Base-by-base conservation (phyloP, 148 eudicot genomes). In the Cornus florida region DNA sequence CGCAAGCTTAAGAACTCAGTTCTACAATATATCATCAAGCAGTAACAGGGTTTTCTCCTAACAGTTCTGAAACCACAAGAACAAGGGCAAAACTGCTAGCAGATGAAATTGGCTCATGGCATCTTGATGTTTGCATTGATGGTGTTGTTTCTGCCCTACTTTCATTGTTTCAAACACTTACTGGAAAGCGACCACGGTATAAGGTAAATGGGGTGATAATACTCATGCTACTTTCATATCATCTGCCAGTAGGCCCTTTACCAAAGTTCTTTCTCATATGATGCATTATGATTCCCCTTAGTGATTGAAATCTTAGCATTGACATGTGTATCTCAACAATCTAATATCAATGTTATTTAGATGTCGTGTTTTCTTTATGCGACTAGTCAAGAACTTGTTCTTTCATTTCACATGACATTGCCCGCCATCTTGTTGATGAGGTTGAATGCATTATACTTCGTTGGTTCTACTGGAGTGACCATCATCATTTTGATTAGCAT, bases 61-160 rank as follows among this genome's bases (percentile, higher is more conserved):
- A 77, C 89, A 96, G 99, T 84, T 96, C 99, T 79, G 92, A 88
- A 78, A 90, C 89, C 39, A 96, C 99, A 50, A 92, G 77, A 79
- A 83, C 89, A 43, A 86, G 98, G 68, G 99, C 98, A 57, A 93
- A 88, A 83, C 85, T 80, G 73, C 90, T 96, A 28, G 94, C 97
- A 22, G 89, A 91, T 75, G 99, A 96, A 84, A 87, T 96, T 83
- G 99, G 98, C 68, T 89, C 95, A 46, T 92, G 99, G 97, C 99
- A 96, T 86, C 93, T 93, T 87, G 91, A 93, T 87, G 93, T 93
- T 82, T 71, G 78, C 83, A 93, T 93, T 73, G 99, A 96, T 76
- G 85, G 82, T 70, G 97, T 96, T 68, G 89, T 96, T 71, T 93
- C 92, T 70, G 81, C 98, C n/a, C 77, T 96, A 16, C 91, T 96